Evolutionary conservation across 78 protist genomes (phyloP), one percentile per base, ranked within the genome.

Genomic region (Dictyostelium discoideum): DNA sequence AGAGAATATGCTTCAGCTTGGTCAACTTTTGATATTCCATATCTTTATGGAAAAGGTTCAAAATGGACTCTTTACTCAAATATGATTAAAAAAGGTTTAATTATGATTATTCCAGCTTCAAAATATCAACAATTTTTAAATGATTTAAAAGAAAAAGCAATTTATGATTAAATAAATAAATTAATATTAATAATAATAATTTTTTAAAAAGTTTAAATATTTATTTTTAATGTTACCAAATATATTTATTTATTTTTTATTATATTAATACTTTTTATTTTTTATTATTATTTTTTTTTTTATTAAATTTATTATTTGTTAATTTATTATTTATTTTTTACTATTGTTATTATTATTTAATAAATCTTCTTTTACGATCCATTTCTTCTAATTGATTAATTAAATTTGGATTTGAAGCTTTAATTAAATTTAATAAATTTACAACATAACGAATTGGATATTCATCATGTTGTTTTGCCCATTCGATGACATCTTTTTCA

Each of bases 381-480:
- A 90, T 69, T 46, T 90, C 95, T 80, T 90, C 95, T 3, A 90
- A 54, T 54, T 90, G 88, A 46, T 3, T 29, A 3, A 83, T 6
- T 32, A 82, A 60, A 24, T 24, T 24, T 80, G 77, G 80, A 63
- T 80, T 90, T 22, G 44, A 44, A 18, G 44, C 69, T 72, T 82
- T 79, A n/a, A 77, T 79, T 13, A 82, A 72, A 69, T 44, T n/a
- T 65, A 90, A 42, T 18, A 90, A n/a, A 54, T 22, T 67, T 20
- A 82, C 37, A 7, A 90, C 74, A 46, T 77, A 77, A 40, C 80
- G 78, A 77, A 82, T 67, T 50, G 95, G 95, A 69, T 90, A 90
- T 82, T 90, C 88, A 44, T 90, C 95, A 32, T 90, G 95, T 29
- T 81, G 73, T 39, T 39, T 42, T 3, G 88, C 83, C 95, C 95